Evolutionary conservation across 257 asterid genomes (phyloP).

Genomic region (Pogostemon cablin): DNA sequence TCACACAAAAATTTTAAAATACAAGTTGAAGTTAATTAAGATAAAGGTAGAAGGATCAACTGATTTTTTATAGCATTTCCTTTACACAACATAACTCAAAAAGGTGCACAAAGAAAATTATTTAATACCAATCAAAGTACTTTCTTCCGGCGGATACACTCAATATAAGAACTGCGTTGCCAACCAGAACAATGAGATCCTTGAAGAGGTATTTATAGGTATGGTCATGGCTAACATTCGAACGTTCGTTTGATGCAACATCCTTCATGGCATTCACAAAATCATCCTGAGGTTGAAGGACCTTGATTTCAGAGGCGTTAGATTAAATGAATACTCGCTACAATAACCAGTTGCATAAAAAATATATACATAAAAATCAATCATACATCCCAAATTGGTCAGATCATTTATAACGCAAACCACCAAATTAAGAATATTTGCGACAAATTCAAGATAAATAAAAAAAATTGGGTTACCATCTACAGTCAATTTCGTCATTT

Average conservation of each 20-base stretch:
- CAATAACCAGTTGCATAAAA: slow-evolving; percentile 34
- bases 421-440: neutral
- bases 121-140: slow-evolving; percentile 14
- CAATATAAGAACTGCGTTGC: slow-evolving; percentile 17
- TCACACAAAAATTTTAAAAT: neutral
- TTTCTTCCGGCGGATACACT: neutral
- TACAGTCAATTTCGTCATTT: too few species aligned
- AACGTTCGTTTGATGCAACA: slow-evolving; percentile 64
- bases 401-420: neutral
- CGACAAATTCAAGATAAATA: too few species aligned
- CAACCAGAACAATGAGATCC: slow-evolving; percentile 87
- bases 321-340: slow-evolving; percentile 86
- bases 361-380: neutral
- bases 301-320: slow-evolving; percentile 83
- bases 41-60: neutral
- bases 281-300: slow-evolving; percentile 87
- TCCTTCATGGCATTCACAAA: slow-evolving; percentile 70
- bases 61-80: neutral
- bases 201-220: slow-evolving; percentile 64
- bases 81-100: neutral
- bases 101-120: neutral
- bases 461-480: too few species aligned
- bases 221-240: slow-evolving; percentile 61
- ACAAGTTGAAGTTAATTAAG: neutral
- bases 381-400: slow-evolving; percentile 20